Evolutionary conservation across 306 rosid genomes (phyloP), one percentile per base, ranked within the genome.

Genomic region (Citrullus mucosospermus): DNA sequence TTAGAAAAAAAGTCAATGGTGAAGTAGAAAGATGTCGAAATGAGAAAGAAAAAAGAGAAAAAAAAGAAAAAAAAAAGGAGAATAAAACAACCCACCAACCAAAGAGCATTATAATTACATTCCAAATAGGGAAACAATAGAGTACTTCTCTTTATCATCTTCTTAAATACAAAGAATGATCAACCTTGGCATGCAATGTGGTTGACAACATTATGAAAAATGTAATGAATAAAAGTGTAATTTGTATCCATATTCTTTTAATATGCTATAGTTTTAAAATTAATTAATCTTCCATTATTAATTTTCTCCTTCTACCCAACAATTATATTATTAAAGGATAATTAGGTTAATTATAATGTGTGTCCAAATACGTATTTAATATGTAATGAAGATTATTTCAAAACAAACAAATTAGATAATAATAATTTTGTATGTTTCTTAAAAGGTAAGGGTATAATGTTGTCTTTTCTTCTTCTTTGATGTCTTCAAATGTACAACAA

Each of bases 71-170:
- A 56, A 14, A 11, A 44, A 25, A 25, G 28, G 12, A 43, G 17
- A 9, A 13, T 9, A 77, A 68, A 81, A 59, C 44, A 50, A 16
- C 22, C 55, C 74, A 63, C 60, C 66, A 61, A 78, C 80, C 80
- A 55, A 46, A 67, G 43, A 79, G 77, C 83, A 34, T 38, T 61
- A 78, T 81, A 61, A 76, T 70, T 85, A 79, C 80, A 73, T 82
- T 80, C 83, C 85, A 80, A 80, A 78, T 79, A 60, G 82, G 88
- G 85, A 84, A 82, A 81, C 82, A 78, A 78, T 61, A 20, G 81
- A 81, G 79, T 75, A 46, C 78, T 77, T 55, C 48, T 22, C 20
- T 70, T 22, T 70, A 39, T 70, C 50, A 14, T 79, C 30, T 60
- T 48, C 81, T 58, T 56, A 41, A 72, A 75, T 68, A 30, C 77